Evolutionary conservation across 129 eudicot genomes (phyloP).

Genomic region (Silybum marianum): DNA sequence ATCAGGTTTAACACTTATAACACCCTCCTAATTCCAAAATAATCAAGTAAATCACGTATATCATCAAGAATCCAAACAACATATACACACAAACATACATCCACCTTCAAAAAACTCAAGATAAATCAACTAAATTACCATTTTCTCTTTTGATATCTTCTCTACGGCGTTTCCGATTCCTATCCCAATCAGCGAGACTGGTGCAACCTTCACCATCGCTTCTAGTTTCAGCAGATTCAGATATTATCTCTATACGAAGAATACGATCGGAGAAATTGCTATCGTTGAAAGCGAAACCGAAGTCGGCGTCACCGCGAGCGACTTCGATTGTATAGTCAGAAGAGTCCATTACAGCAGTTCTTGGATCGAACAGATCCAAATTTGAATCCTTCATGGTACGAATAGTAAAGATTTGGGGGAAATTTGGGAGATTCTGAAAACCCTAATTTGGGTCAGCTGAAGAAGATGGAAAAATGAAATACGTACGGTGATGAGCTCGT

Average conservation of each 20-base stretch:
- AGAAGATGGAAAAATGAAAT: slow-evolving; percentile 30
- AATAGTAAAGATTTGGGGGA: slow-evolving; percentile 9
- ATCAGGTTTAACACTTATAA: too few species aligned
- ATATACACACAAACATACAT: not conserved
- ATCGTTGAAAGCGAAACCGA: slow-evolving; percentile 89
- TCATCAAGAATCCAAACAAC: slow-evolving; percentile 4
- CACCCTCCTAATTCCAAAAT: slow-evolving; percentile 1
- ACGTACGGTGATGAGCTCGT: slow-evolving; percentile 32
- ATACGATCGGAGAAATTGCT: slow-evolving; percentile 88
- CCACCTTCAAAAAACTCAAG: not conserved
- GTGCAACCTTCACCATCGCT: slow-evolving; percentile 63
- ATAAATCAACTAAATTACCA: slow-evolving; percentile 36
- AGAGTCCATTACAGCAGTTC: slow-evolving; percentile 73
- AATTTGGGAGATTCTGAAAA: slow-evolving; percentile 18
- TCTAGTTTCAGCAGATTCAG: slow-evolving; percentile 55
- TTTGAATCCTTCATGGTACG: slow-evolving; percentile 57
- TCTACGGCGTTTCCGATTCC: slow-evolving; percentile 70
- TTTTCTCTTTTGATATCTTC: slow-evolving; percentile 62
- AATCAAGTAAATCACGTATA: slow-evolving; percentile 4
- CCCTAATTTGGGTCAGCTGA: slow-evolving; percentile 36
- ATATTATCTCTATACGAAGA: slow-evolving; percentile 71
- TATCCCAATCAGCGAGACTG: slow-evolving; percentile 86
- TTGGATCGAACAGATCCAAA: slow-evolving; percentile 88
- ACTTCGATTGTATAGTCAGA: slow-evolving; percentile 52
- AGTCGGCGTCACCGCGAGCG: slow-evolving; percentile 71